These are phyloP conservation scores for Saccharomycopsis capsularis DNA, from an alignment of 805 yeast species.

Conservation along the genomic window DNA sequence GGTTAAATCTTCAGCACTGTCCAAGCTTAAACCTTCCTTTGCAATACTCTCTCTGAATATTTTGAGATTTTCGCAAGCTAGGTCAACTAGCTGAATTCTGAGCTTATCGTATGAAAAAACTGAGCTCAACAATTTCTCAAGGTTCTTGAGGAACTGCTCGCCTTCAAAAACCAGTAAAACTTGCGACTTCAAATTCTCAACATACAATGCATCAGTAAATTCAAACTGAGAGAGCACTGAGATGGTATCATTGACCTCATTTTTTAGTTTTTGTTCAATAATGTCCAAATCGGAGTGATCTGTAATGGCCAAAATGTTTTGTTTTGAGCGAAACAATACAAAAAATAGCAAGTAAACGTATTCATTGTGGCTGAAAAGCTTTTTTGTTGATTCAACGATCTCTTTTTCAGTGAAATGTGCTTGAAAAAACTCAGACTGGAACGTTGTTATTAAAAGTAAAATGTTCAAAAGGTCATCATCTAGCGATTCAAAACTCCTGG, in stretches of 20 bases:
- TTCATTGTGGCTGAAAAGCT: background rate
- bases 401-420: background rate
- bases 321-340: background rate
- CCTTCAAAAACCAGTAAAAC: background rate
- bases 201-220: background rate
- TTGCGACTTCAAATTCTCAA: background rate
- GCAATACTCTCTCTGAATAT: background rate
- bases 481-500: background rate
- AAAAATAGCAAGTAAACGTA: background rate
- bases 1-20: background rate
- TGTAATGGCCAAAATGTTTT: background rate
- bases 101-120: background rate
- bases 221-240: background rate
- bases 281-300: background rate
- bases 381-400: background rate
- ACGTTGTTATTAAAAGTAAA: background rate
- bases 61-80: background rate
- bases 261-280: background rate
- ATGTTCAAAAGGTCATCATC: background rate
- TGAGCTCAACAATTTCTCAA: background rate
- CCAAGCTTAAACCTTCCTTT: background rate
- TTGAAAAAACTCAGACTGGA: background rate
- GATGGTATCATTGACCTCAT: background rate
- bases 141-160: background rate
- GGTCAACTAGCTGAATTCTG: background rate